Base-by-base conservation (phyloP, 257 asterid species). In the Plantago ovata region DNA sequence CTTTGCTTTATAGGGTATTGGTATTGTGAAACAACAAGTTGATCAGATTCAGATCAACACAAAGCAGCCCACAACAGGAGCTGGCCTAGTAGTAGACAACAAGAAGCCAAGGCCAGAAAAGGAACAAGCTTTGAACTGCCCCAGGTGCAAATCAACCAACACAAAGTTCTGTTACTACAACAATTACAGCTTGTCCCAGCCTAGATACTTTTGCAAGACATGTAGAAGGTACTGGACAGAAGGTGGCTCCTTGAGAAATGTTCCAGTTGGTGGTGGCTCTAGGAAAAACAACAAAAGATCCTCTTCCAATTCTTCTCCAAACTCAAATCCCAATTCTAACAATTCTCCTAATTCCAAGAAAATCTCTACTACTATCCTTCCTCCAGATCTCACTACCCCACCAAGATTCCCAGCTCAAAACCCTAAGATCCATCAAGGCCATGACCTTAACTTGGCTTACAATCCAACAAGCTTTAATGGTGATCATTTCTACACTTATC, bases 201-300 rank as follows among this genome's bases (percentile, higher is more conserved):
- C 97, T 3, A 79, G 97, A 9, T 89, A 89, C 75, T 84, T 89
- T 16, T 89, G 97, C 74, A 89, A 89, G 72, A 76, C 95, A 2
- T 89, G 96, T 45, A 68, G 95, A 42, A 74, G 96, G 75, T 89
- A 89, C 41, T 89, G 97, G 97, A 89, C 97, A 2, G 84, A 78
- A 24, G 97, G 97, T 0, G 97, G 97, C 0, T 75, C 95, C 1
- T 50, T 89, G 15, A 67, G 97, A 14, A 89, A 68, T 63, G 97
- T 89, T n/a, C 97, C 97, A 0, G 97, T 89, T 7, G 97, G 96
- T 9, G 96, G 96, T 6, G 96, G 95, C 22, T 85, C 95, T 0
- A 69, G 97, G 7, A 89, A 89, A 55, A 80, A 84, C 76, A 82
- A 73, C 76, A 84, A 73, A 46, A 73, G 89, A 73, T 67, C 89